Evolutionary conservation across 1,284 basidiomycete genomes (phyloP).

Genomic region (Vanrija pseudolonga): DNA sequence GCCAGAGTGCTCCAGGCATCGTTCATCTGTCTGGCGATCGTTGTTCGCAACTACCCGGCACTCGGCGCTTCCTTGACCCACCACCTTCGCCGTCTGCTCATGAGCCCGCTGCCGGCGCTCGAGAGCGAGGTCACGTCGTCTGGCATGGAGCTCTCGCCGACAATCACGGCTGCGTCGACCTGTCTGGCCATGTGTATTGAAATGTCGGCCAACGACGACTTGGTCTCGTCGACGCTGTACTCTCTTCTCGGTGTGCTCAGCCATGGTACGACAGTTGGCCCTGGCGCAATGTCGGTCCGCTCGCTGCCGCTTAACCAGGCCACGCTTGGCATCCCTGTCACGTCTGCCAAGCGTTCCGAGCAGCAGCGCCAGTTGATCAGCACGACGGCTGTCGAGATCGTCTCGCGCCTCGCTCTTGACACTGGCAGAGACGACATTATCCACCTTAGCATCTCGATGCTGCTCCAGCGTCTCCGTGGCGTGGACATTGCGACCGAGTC

Average conservation of each 20-base stretch:
- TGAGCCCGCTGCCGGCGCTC: conserved; percentile 80
- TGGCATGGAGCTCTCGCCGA: conserved; percentile 53
- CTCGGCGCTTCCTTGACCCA: conserved; percentile 71
- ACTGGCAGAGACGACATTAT: conserved; percentile 79
- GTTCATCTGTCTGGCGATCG: conserved; percentile 40
- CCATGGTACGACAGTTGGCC: conserved; percentile 55
- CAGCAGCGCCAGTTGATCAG: conserved; percentile 80
- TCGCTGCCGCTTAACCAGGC: conserved; percentile 15
- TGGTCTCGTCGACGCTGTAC: conserved; percentile 93
- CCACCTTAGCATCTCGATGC: conserved; percentile 82
- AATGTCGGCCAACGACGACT: conserved; percentile 82
- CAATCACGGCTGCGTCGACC: conserved; percentile 76
- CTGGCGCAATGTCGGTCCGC: conserved; percentile 23
- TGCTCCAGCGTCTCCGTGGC: conserved; percentile 78
- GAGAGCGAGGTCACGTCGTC: conserved; percentile 67
- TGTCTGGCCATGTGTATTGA: conserved; percentile 86
- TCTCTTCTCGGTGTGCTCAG: conserved; percentile 88
- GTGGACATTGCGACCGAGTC: conserved; percentile 83
- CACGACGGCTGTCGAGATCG: conserved; percentile 85
- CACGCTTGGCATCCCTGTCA: background rate
- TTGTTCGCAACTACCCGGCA: conserved; percentile 81
- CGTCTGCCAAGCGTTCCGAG: conserved; percentile 55
- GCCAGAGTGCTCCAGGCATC: conserved; percentile 50
- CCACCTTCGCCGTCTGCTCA: conserved; percentile 82
- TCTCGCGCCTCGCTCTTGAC: conserved; percentile 75